Evolutionary conservation across 2,329 filamentous ascomycete genomes (phyloP), one percentile per base, ranked within the genome.

Genomic region (Coniochaeta hoffmannii): DNA sequence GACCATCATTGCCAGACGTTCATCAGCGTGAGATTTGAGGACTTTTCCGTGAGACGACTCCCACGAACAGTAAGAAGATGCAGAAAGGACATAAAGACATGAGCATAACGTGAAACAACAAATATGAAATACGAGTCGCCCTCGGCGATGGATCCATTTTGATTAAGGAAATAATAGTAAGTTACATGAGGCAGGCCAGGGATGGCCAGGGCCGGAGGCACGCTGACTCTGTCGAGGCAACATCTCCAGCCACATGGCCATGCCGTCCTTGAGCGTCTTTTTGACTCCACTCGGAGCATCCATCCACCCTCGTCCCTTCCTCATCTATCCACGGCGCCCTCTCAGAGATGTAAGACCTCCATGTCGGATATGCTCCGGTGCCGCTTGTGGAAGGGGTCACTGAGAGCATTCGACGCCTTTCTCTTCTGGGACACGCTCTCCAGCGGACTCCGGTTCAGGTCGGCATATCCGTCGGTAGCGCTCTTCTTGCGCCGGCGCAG

Each of bases 351-450:
- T 59, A 81, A 67, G 50, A 73, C 64, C 59, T 77, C 75, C 53
- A 83, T 76, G 60, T 84, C 80, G 22, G 80, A 80, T 58, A 83
- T 79, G 68, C 81, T 84, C 64, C 80, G 72, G 60, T 83, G 79
- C 51, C 77, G 74, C 69, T 84, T 84, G 67, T 83, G 81, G 38
- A 68, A 62, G 30, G 63, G 63, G 15, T 67, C 66, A 17, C 55
- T 55, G 26, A 55, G 41, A 19, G 51, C 58, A 46, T 66, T 67
- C 3, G 77, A 74, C 28, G 79, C 78, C 67, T 83, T 84, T 58
- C 81, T 76, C 69, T 83, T 84, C 54, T 78, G 73, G 28, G 76
- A 73, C 26, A 72, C 60, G 2, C 69, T 66, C 28, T 78, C 75
- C 10, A 81, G 71, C 19, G 80, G 78, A 62, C 78, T 82, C 58